phyloP scores from a whole-genome alignment of 352 stramenopile genomes.

The Phytophthora sansomeana region DNA sequence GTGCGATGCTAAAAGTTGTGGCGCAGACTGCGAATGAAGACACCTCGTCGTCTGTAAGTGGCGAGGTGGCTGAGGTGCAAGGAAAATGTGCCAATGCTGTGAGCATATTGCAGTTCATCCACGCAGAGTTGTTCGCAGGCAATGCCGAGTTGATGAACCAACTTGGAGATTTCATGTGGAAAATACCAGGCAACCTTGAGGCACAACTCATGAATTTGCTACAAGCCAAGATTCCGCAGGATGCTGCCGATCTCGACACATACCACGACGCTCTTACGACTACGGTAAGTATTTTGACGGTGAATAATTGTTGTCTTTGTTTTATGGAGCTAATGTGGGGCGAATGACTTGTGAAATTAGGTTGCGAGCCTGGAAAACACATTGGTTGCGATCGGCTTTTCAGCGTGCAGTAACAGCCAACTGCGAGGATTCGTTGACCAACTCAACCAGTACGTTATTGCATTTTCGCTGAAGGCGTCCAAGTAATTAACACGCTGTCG shows the following conservation, averaged over 20 bases:
- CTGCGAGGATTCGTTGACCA: conserved; percentile 66
- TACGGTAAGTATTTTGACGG: conserved; percentile 37
- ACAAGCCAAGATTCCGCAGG: conserved; percentile 76
- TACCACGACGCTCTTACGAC: conserved; percentile 56
- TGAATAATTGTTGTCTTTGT: not conserved
- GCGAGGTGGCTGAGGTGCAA: conserved; percentile 39
- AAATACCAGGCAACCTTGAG: conserved; percentile 76
- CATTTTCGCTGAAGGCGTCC: not conserved
- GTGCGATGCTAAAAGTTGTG: conserved; percentile 36
- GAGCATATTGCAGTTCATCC: conserved; percentile 59
- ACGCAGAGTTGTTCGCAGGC: conserved; percentile 55
- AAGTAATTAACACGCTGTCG: not conserved
- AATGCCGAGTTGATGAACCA: conserved; percentile 58
- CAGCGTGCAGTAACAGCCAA: conserved; percentile 58
- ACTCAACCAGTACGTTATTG: conserved; percentile 61
- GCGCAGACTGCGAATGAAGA: conserved; percentile 6
- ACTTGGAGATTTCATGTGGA: conserved; percentile 70
- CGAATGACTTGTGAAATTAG: conserved; percentile 28
- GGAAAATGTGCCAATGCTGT: conserved; percentile 56
- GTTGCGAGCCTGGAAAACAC: conserved; percentile 58
- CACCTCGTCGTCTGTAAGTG: conserved; percentile 18
- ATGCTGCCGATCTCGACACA: conserved; percentile 50
- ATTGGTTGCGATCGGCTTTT: conserved; percentile 57
- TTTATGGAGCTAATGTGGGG: not conserved
- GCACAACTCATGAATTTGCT: conserved; percentile 66